phyloP scores from a whole-genome alignment of 2,329 filamentous ascomycete genomes.

The Aspergillus sp. region DNA sequence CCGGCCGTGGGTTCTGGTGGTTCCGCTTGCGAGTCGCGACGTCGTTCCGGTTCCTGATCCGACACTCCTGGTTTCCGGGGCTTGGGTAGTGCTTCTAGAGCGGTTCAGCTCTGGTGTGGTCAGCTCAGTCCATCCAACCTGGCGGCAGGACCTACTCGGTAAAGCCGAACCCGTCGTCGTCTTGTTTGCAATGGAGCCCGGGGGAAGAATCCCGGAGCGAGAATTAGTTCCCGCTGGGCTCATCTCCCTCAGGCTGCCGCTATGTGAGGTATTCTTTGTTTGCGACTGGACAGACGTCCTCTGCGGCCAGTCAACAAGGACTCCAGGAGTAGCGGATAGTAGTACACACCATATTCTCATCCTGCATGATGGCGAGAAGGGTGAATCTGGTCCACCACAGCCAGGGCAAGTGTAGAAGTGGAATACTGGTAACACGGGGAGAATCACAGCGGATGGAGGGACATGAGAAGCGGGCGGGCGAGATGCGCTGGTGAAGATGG shows the following conservation, averaged over 20 bases:
- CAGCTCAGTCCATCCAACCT: conserved; percentile 1
- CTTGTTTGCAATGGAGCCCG: conserved; percentile 38
- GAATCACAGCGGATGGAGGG: not conserved
- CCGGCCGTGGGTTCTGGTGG: conserved; percentile 34
- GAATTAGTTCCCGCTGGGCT: conserved; percentile 47
- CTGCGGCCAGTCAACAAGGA: not conserved
- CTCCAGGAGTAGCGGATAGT: conserved; percentile 4
- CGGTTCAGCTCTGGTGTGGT: conserved; percentile 38
- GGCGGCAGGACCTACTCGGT: no score
- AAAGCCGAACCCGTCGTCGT: conserved; percentile 39
- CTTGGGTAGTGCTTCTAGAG: conserved; percentile 41
- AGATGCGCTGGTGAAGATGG: not conserved
- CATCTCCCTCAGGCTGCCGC: conserved; percentile 40
- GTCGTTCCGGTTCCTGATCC: conserved; percentile 14
- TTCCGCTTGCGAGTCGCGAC: conserved; percentile 27
- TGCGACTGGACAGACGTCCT: conserved; percentile 12
- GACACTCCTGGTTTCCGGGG: conserved; percentile 32
- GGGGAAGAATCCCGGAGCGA: conserved; percentile 35
- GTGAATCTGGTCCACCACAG: conserved; percentile 11
- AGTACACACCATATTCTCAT: conserved; percentile 25
- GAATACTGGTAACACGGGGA: conserved; percentile 14
- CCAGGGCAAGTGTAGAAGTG: conserved; percentile 11
- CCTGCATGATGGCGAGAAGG: conserved; percentile 20
- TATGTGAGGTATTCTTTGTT: conserved; percentile 16
- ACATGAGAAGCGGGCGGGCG: no score